Evolutionary conservation across 2,329 filamentous ascomycete genomes (phyloP).

Genomic region (Penicillium sp.): DNA sequence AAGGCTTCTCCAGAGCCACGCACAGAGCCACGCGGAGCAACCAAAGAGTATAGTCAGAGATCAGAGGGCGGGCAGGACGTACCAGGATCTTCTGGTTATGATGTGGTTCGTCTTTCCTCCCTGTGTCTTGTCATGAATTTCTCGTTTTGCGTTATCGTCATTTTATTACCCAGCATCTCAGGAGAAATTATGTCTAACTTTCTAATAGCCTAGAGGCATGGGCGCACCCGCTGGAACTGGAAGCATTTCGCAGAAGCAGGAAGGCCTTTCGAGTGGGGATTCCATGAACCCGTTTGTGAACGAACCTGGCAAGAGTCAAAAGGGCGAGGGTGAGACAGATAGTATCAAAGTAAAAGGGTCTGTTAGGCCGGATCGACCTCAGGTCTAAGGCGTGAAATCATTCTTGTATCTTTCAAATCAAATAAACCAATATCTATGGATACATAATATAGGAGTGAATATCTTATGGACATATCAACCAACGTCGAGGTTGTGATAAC

Average conservation of each 20-base stretch:
- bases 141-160: not conserved
- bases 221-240: not conserved
- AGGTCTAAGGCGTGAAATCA: not conserved
- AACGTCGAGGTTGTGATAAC: no score
- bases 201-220: slow-evolving; percentile 8
- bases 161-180: not conserved
- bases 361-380: slow-evolving; percentile 37
- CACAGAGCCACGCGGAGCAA: not conserved
- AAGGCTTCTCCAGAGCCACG: not conserved
- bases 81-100: not conserved
- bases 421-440: not conserved
- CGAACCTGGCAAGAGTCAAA: slow-evolving; percentile 51
- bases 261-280: slow-evolving; percentile 51
- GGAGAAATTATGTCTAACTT: not conserved
- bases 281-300: slow-evolving; percentile 50
- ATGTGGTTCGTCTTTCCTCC: not conserved
- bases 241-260: slow-evolving; percentile 51
- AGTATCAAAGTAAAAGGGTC: slow-evolving; percentile 54
- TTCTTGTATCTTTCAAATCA: not conserved
- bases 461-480: no score
- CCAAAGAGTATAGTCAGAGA: slow-evolving; percentile 3
- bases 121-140: no score
- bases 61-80: not conserved
- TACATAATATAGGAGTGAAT: not conserved
- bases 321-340: slow-evolving; percentile 55